A percentile compares a stretch with the other conserved stretches of the same genome.
Evolutionary conservation across 768 basidiomycete genomes (phyloP).

Genomic region (Xerocomus spinulosus): DNA sequence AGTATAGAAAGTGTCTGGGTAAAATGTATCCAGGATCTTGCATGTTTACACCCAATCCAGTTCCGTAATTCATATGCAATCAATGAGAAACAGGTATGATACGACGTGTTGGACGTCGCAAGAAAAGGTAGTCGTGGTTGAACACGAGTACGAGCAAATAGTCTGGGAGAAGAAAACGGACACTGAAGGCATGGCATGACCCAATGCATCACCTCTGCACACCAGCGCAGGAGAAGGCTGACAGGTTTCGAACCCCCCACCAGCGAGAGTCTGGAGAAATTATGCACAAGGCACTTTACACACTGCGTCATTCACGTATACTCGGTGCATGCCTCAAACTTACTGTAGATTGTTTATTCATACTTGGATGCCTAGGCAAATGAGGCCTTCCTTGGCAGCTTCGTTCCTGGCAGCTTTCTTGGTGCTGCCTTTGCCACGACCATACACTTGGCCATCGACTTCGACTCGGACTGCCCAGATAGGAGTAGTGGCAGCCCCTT

Average conservation of each 20-base stretch:
- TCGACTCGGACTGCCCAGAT: constrained; percentile 68
- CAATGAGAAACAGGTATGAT: neutral
- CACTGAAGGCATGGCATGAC: constrained; percentile 5
- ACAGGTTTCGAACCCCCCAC: constrained; percentile 27
- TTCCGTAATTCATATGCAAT: neutral
- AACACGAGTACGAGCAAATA: neutral
- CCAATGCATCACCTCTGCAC: constrained; percentile 58
- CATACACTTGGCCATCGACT: constrained; percentile 57
- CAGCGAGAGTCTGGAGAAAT: constrained; percentile 57
- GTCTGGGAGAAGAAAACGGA: neutral
- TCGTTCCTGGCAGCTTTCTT: constrained; percentile 80
- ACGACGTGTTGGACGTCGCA: neutral
- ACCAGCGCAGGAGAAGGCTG: constrained; percentile 46
- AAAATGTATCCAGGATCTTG: neutral
- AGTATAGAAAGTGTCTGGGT: neutral
- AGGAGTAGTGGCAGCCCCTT: constrained; percentile 61
- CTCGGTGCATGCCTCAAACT: constrained; percentile 18
- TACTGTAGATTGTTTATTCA: constrained; percentile 29
- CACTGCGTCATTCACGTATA: neutral
- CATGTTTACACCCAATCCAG: constrained; percentile 1
- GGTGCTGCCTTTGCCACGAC: constrained; percentile 62
- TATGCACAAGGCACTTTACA: constrained; percentile 37
- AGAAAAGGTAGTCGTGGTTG: neutral
- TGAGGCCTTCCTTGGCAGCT: constrained; percentile 71
- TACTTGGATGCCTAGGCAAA: constrained; percentile 52